Evolutionary conservation across 2,329 filamentous ascomycete genomes (phyloP), one percentile per base, ranked within the genome.

Genomic region (Endocalyx cinctus): DNA sequence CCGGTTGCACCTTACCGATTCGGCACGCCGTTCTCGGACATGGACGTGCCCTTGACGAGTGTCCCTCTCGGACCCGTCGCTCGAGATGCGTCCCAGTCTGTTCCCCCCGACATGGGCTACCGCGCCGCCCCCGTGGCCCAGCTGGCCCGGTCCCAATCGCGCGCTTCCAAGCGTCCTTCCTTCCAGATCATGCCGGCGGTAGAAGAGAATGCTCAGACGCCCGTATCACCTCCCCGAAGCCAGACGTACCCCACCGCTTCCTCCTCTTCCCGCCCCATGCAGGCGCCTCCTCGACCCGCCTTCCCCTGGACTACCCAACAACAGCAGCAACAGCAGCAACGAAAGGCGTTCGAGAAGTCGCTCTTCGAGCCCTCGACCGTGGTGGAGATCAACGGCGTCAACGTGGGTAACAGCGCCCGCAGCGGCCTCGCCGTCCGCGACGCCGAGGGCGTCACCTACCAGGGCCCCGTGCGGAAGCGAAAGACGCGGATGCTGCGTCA

Each of bases 401-500:
- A n/a, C n/a, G n/a, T n/a, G n/a, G n/a, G n/a, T n/a, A n/a, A n/a
- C n/a, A 37, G 46, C 33, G 15, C 42, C 10, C 34, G 47, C 43
- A 23, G 41, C 34, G 44, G 51, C 33, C 43, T 55, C 36, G 47
- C 52, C 47, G 45, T 57, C 49, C 57, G 58, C 15, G 58, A 61
- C 38, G 53, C 58, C 31, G 64, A 70, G 33, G 77, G 78, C 36
- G 63, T 83, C 42, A 76, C 77, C 20, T 86, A 89, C 60, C 77
- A 85, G 31, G 92, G 92, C 2, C 88, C 82, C 61, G 94, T 98
- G 79, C 89, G 87, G 71, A 95, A 94, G 71, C 86, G 90, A 55
- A 87, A 87, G 66, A 94, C 84, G 20, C 81, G 80, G 53, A 80
- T 95, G 69, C 76, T 95, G 40, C 85, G 87, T 27, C 86, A 94